A percentile compares a stretch with the other conserved stretches of the same genome.
These are phyloP conservation scores for Spongispora temasekensis DNA, from an alignment of 1,284 basidiomycete genomes.

Conservation along the genomic window DNA sequence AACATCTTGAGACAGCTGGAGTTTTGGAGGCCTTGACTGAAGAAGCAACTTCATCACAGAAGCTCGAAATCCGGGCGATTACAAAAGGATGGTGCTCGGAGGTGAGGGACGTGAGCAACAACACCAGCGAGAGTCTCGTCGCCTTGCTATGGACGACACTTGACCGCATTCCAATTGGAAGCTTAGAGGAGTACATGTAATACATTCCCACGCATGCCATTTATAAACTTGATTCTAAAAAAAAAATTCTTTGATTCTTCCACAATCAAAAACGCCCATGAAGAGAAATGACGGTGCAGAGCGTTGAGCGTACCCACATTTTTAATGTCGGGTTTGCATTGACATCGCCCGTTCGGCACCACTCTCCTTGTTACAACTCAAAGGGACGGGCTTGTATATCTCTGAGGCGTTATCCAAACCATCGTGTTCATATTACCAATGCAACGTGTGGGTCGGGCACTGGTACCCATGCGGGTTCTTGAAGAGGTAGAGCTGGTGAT, in stretches of 20 bases:
- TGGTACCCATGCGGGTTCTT: constrained; percentile 63
- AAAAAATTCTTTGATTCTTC: constrained; percentile 48
- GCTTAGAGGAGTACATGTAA: constrained; percentile 16
- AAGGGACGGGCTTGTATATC: constrained; percentile 48
- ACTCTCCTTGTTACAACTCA: constrained; percentile 48
- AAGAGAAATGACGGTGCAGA: constrained; percentile 48
- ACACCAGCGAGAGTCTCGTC: too few relatives aligned
- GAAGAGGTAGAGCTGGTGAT: constrained; percentile 85
- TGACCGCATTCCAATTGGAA: too few relatives aligned
- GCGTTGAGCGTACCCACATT: constrained; percentile 42
- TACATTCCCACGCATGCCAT: constrained; percentile 18
- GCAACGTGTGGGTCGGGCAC: constrained; percentile 53
- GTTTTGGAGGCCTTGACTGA: too few relatives aligned
- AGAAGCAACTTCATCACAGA: too few relatives aligned
- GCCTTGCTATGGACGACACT: too few relatives aligned
- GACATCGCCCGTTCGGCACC: constrained; percentile 53
- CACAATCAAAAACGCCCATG: constrained; percentile 53
- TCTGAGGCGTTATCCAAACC: constrained; percentile 51
- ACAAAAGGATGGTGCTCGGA: too few relatives aligned
- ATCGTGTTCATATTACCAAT: constrained; percentile 41
- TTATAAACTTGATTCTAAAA: constrained; percentile 13
- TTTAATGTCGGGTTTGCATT: constrained; percentile 34
- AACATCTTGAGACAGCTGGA: too few relatives aligned
- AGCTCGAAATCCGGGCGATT: too few relatives aligned
- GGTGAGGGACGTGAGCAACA: too few relatives aligned